phyloP scores from a whole-genome alignment of 2,329 filamentous ascomycete genomes.

The Hypoxylon sp. region DNA sequence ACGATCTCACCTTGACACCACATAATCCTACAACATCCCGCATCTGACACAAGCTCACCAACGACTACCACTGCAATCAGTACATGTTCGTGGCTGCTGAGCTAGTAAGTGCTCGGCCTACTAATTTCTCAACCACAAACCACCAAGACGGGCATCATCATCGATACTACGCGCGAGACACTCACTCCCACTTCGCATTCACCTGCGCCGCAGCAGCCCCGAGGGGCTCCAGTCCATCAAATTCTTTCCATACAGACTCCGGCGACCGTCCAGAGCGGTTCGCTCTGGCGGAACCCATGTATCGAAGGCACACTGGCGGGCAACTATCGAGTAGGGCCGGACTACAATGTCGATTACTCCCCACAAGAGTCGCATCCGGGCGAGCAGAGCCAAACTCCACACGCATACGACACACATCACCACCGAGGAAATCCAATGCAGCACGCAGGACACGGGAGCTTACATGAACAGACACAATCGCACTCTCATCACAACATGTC shows the following conservation, averaged over 20 bases:
- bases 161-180: constrained; percentile 49
- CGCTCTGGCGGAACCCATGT: constrained; percentile 83
- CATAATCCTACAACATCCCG: constrained; percentile 41
- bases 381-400: constrained; percentile 72
- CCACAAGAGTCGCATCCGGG: constrained; percentile 74
- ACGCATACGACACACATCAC: constrained; percentile 68
- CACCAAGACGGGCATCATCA: constrained; percentile 49
- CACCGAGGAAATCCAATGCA: constrained; percentile 63
- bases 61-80: constrained; percentile 46
- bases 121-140: constrained; percentile 45
- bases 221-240: constrained; percentile 64
- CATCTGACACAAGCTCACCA: constrained; percentile 40
- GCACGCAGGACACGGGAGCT: constrained; percentile 58
- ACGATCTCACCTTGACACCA: constrained; percentile 42
- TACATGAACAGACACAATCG: constrained; percentile 59
- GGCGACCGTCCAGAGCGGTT: constrained; percentile 78
- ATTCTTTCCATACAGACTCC: constrained; percentile 71
- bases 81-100: constrained; percentile 54
- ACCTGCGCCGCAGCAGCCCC: constrained; percentile 60
- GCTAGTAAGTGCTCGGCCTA: constrained; percentile 49
- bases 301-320: constrained; percentile 78
- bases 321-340: constrained; percentile 76
- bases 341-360: constrained; percentile 81
- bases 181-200: constrained; percentile 47
- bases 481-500: constrained; percentile 56